A percentile compares a stretch with the other conserved stretches of the same genome.
Conservation (phyloP, 495 filamentous ascomycete species). For the Haplographium delicatum region DNA sequence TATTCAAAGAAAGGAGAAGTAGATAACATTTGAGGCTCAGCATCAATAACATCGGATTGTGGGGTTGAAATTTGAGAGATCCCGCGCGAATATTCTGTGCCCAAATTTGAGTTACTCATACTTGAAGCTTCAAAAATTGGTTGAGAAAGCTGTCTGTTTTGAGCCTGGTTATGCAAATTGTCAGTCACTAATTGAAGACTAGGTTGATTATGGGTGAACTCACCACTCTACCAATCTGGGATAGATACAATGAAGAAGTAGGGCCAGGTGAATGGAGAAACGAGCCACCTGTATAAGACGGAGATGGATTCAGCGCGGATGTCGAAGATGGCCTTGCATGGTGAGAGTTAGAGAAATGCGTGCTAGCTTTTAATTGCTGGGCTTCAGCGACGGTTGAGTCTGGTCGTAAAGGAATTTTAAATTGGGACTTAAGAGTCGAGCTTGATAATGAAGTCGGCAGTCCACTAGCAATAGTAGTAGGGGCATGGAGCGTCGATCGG, state of each 20-base stretch:
- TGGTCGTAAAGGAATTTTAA: slow-evolving; percentile 17
- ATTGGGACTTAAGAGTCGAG: slow-evolving; percentile 9
- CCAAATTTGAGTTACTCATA: background rate
- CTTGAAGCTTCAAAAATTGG: background rate
- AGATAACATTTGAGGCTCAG: background rate
- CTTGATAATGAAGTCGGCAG: background rate
- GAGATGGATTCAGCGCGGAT: background rate
- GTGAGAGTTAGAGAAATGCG: background rate
- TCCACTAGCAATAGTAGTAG: background rate
- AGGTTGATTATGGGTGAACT: background rate
- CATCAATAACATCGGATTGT: background rate
- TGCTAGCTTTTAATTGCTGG: background rate
- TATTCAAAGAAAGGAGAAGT: background rate
- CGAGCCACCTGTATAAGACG: no score
- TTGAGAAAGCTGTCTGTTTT: slow-evolving; percentile 7
- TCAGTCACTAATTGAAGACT: background rate
- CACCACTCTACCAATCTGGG: slow-evolving; percentile 14
- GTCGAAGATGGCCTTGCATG: background rate
- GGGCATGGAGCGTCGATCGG: background rate
- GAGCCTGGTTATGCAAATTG: slow-evolving; percentile 1
- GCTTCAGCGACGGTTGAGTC: slow-evolving; percentile 2
- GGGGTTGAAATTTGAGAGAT: slow-evolving; percentile 1
- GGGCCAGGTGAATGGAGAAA: background rate
- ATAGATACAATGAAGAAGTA: slow-evolving; percentile 1
- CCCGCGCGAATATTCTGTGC: background rate